Evolutionary conservation across 169 alveolate species (phyloP).

Genomic region (Plasmodium cynomolgi): DNA sequence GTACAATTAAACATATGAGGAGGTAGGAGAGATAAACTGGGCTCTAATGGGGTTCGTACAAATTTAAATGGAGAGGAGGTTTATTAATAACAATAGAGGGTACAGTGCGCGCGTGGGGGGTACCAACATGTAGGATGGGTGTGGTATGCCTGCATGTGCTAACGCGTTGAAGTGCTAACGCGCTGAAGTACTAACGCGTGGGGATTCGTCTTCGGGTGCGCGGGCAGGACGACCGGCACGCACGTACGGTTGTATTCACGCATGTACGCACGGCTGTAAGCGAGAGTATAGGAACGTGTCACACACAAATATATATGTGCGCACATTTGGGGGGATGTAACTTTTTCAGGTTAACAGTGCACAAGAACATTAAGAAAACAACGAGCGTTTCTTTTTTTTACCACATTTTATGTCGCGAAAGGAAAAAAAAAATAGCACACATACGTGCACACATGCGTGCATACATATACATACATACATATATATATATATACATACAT

Average conservation of each 20-base stretch:
- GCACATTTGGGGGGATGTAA: not conserved
- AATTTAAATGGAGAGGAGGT: not conserved
- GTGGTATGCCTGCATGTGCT: too few relatives aligned
- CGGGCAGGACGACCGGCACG: not conserved
- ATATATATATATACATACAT: too few relatives aligned
- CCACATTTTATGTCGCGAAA: not conserved
- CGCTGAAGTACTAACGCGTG: not conserved
- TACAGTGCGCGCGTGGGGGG: not conserved
- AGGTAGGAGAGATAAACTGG: not conserved
- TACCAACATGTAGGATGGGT: not conserved
- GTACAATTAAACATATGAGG: constrained; percentile 1
- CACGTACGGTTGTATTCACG: not conserved
- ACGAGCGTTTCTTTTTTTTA: not conserved
- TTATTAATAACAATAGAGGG: not conserved
- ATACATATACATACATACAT: not conserved
- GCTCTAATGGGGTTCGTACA: constrained; percentile 24
- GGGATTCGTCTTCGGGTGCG: not conserved
- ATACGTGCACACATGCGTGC: not conserved
- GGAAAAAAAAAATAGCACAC: not conserved
- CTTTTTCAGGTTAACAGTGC: not conserved
- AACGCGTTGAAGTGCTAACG: not conserved
- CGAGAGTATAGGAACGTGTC: not conserved
- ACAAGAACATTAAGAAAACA: not conserved
- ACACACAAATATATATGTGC: not conserved
- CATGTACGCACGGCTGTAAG: not conserved